These are phyloP conservation scores for Erysimum cheiranthoides DNA, from an alignment of 345 rosid species.

Conservation along the genomic window DNA sequence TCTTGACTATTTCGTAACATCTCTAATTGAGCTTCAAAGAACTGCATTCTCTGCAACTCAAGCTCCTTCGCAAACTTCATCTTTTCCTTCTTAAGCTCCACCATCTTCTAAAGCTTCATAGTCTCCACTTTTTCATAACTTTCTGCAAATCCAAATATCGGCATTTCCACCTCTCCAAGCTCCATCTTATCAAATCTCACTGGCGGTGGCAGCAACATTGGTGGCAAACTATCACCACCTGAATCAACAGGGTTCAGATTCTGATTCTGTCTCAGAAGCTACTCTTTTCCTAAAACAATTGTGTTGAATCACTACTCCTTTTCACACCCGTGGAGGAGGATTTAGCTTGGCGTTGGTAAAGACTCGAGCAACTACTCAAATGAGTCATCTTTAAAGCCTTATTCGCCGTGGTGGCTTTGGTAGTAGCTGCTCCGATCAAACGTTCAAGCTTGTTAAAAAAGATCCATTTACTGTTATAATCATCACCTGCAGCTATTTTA, in stretches of 20 bases:
- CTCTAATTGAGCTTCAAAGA: conserved; percentile 68
- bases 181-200: conserved; percentile 31
- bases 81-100: conserved; percentile 81
- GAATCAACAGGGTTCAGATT: conserved; percentile 43
- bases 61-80: conserved; percentile 74
- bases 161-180: conserved; percentile 56
- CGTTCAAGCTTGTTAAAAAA: conserved; percentile 62
- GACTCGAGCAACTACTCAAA: conserved; percentile 50
- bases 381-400: conserved; percentile 57
- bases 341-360: conserved; percentile 18
- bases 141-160: conserved; percentile 62
- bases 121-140: conserved; percentile 75
- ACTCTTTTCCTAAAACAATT: conserved; percentile 33
- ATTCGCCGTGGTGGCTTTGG: conserved; percentile 42
- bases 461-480: conserved; percentile 58
- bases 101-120: conserved; percentile 63
- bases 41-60: conserved; percentile 83
- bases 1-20: conserved; percentile 55
- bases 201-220: conserved; percentile 22
- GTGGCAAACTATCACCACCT: conserved; percentile 43
- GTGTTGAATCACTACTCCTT: conserved; percentile 37
- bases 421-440: conserved; percentile 53
- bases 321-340: neutral
- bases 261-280: conserved; percentile 28
- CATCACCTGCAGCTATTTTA: conserved; percentile 53